Conservation (phyloP, 2,329 filamentous ascomycete genomes). For the Hawksworthiomyces lignivorus region DNA sequence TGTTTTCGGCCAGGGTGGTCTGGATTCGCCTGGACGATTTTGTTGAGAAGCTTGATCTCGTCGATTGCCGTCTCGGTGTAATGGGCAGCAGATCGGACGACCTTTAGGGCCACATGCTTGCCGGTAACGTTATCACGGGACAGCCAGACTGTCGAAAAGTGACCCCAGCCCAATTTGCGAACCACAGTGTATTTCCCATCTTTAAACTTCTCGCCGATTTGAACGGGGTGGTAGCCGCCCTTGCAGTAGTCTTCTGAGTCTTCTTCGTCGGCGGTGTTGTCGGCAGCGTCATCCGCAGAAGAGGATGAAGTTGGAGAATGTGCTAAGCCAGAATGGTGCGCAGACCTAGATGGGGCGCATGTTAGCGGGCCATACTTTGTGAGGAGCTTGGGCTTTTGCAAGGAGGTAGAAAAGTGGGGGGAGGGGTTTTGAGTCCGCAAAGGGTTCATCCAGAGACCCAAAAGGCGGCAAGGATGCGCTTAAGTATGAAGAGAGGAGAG, state of each 20-base stretch:
- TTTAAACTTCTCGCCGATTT: slow-evolving; percentile 93
- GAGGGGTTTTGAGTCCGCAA: no score
- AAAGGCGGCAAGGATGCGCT: slow-evolving; percentile 10
- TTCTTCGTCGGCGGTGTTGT: slow-evolving; percentile 95
- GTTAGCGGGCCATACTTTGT: no score
- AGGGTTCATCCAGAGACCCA: neutral
- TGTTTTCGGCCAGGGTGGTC: slow-evolving; percentile 90
- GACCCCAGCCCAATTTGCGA: slow-evolving; percentile 94
- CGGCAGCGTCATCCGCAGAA: slow-evolving; percentile 73
- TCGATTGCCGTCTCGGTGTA: slow-evolving; percentile 99
- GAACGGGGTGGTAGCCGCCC: slow-evolving; percentile 93
- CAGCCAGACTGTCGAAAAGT: slow-evolving; percentile 95
- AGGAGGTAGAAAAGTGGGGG: slow-evolving; percentile 10
- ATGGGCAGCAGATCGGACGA: slow-evolving; percentile 93
- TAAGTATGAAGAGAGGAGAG: neutral
- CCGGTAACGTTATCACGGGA: slow-evolving; percentile 75
- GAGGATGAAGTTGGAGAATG: slow-evolving; percentile 71
- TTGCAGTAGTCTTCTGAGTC: slow-evolving; percentile 99
- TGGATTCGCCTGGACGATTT: slow-evolving; percentile 91
- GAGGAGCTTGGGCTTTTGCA: no score
- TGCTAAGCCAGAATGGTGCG: slow-evolving; percentile 52
- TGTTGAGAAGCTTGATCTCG: slow-evolving; percentile 96
- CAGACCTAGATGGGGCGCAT: slow-evolving; percentile 42
- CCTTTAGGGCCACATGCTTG: slow-evolving; percentile 96
- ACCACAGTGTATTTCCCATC: slow-evolving; percentile 94